These are phyloP conservation scores for Ophiosphaerella herpotricha DNA, from an alignment of 2,329 filamentous ascomycete genomes.

Conservation along the genomic window DNA sequence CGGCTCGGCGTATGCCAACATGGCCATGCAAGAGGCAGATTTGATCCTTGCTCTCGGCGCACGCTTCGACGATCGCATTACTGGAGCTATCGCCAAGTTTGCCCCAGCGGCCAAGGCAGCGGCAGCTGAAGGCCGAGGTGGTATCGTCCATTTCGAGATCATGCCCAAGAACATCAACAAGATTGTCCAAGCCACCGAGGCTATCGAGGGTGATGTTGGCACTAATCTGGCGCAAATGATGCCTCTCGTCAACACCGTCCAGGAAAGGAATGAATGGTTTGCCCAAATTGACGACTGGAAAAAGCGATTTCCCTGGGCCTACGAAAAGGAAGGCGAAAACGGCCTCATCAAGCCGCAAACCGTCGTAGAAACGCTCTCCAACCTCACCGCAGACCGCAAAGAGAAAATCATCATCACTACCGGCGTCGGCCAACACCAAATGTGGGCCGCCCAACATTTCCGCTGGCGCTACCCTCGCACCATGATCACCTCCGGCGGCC, in stretches of 20 bases:
- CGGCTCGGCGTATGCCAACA: slow-evolving; percentile 94
- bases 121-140: slow-evolving; percentile 81
- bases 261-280: slow-evolving; percentile 83
- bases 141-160: slow-evolving; percentile 97
- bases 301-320: slow-evolving; percentile 83
- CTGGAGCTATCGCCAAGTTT: slow-evolving; percentile 78
- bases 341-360: slow-evolving; percentile 93
- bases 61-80: slow-evolving; percentile 96
- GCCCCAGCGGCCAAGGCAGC: slow-evolving; percentile 86
- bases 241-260: slow-evolving; percentile 68
- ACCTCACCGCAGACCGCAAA: slow-evolving; percentile 79
- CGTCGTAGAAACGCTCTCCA: slow-evolving; percentile 86
- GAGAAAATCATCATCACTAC: slow-evolving; percentile 86
- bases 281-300: slow-evolving; percentile 90
- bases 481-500: slow-evolving; percentile 95
- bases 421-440: slow-evolving; percentile 96
- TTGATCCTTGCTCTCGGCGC: slow-evolving; percentile 92
- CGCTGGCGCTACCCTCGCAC: slow-evolving; percentile 88
- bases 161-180: slow-evolving; percentile 99
- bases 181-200: slow-evolving; percentile 94
- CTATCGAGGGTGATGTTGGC: slow-evolving; percentile 89
- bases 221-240: slow-evolving; percentile 76
- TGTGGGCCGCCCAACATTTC: slow-evolving; percentile 98
- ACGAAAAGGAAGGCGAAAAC: slow-evolving; percentile 75
- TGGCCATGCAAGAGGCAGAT: slow-evolving; percentile 96